Base-by-base conservation (phyloP, 1,284 basidiomycete genomes). In the Lentinus polychrous region DNA sequence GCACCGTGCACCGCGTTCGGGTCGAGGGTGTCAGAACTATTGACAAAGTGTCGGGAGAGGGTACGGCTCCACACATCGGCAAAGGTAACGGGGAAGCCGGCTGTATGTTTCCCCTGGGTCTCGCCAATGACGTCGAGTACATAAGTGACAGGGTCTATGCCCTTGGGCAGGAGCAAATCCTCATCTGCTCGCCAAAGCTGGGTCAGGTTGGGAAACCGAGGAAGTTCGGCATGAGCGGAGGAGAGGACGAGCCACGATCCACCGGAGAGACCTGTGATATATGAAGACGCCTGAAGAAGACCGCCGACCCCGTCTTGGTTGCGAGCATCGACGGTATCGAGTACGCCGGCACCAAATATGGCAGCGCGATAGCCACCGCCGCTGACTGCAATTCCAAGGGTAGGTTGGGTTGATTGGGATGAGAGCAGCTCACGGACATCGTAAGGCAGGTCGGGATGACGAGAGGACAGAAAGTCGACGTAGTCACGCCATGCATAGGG, bases 361-460 rank as follows among this genome's bases (percentile, higher is more conserved):
- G 74, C 70, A 0, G 78, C 75, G 2, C 76, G 64, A 49, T 72
- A 70, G 0, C 74, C 68, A 12, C 74, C 75, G 5, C 75, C 75
- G 46, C 73, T 76, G 17, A 60, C 60, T 0, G 73, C 67, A 42
- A 76, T 72, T 0, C 69, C 70, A 0, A 77, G 50, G 3, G 59
- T 70, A 0, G 74, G 74, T 0, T 58, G 54, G 7, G 38, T 49
- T 8, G 58, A 39, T 1, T 48, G 37, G 24, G 55, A 42, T 7
- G 60, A 59, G 31, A 72, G 65, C 43, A 74, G 73, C 0, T 46
- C 37, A 1, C 70, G 69, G 0, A 71, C 57, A 8, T 27, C 24
- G 10, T 3, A 14, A 20, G 45, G 22, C 3, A 45, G 8, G 22
- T 36, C 22, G 17, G 48, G 48, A 11, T 17, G 18, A 12, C 31